A percentile compares a stretch with the other conserved stretches of the same genome.
Evolutionary conservation across 2,329 filamentous ascomycete species (phyloP).

Genomic region (Magnaporthiopsis poae): DNA sequence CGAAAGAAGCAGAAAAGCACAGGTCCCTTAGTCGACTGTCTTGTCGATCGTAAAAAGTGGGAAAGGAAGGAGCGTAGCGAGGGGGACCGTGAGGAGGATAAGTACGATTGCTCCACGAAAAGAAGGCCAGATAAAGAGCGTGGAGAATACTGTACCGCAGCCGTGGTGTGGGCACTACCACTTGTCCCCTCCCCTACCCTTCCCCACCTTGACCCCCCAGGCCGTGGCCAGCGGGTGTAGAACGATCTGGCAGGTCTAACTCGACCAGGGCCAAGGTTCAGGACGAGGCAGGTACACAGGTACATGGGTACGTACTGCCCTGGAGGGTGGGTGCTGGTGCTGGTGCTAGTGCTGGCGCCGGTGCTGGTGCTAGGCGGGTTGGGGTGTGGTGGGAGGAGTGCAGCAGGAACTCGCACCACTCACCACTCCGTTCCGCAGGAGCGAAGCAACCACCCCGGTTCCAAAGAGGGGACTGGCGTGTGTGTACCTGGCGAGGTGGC

Average conservation of each 20-base stretch:
- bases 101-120: slow-evolving; percentile 27
- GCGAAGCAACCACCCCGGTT: not conserved
- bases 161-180: not conserved
- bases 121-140: slow-evolving; percentile 22
- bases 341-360: slow-evolving; percentile 1
- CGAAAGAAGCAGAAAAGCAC: slow-evolving; percentile 36
- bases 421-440: not conserved
- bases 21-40: slow-evolving; percentile 33
- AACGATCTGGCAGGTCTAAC: slow-evolving; percentile 1
- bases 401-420: not conserved
- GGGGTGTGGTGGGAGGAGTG: not conserved
- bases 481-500: not conserved
- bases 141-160: not conserved
- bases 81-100: slow-evolving; percentile 35
- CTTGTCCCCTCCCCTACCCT: not conserved
- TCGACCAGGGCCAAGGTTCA: slow-evolving; percentile 2
- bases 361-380: slow-evolving; percentile 1
- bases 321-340: not conserved
- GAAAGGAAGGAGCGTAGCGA: slow-evolving; percentile 29
- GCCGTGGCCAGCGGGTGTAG: not conserved
- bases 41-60: slow-evolving; percentile 38
- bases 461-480: not conserved
- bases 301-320: not conserved
- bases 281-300: slow-evolving; percentile 5
- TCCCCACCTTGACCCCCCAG: not conserved